Evolutionary conservation across 306 rosid species (phyloP), one percentile per base, ranked within the genome.

Genomic region (Myrica gale): DNA sequence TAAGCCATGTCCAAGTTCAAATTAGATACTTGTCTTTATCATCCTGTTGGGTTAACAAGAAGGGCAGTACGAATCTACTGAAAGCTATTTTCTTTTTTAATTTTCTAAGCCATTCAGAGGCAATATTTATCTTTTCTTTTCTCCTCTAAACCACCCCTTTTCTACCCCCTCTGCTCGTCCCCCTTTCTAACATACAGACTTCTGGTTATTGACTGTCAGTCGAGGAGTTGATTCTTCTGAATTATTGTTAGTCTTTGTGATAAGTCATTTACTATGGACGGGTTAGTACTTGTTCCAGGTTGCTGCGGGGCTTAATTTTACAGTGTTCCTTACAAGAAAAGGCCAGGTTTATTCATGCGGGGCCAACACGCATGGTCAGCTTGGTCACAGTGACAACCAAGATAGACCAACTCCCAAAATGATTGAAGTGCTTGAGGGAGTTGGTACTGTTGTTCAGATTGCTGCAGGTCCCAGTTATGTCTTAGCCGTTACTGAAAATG

Each of bases 321-420:
- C 98, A 2, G 97, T 84, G 81, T 90, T 94, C 71, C 92, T 94
- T 79, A 83, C 97, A 65, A 84, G 89, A 79, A 79, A 89, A 86
- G 97, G 97, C 61, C 90, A 84, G 60, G 92, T 94, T 53, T 91
- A 90, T 78, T 87, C 98, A 12, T 94, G 97, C 20, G 98, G 98
- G 69, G 75, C 79, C 77, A 94, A 94, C 87, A 74, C 91, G 4
- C 91, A 84, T 43, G 98, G 98, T 68, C 98, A 94, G 83, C 97
- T 94, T 55, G 97, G 98, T 81, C 96, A 91, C 47, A 91, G 96
- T 4, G 95, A 91, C 77, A 85, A 87, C 21, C 81, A 73, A 58
- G 97, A 94, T 76, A 84, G 88, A 76, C 94, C 88, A 57, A 83
- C 85, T 26, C 97, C 97, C 17, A 89, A 86, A 85, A 74, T 87